A percentile compares a stretch with the other conserved stretches of the same genome.
phyloP scores from a whole-genome alignment of 805 yeast genomes.

The Wickerhamomyces chambardii region DNA sequence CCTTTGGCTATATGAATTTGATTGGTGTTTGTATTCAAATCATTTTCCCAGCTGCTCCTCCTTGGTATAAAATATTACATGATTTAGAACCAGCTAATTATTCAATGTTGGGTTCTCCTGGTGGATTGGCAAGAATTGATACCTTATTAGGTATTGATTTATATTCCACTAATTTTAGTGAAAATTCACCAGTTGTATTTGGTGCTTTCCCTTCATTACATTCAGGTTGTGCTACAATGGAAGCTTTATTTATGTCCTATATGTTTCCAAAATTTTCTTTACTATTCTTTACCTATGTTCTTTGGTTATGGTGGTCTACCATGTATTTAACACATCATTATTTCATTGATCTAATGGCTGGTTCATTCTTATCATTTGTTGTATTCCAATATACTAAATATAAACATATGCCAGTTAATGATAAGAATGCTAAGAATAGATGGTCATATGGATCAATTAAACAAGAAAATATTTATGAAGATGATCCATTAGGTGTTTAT shows the following conservation, averaged over 20 bases:
- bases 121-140: constrained; percentile 89
- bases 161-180: constrained; percentile 71
- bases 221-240: constrained; percentile 92
- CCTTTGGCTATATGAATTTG: constrained; percentile 92
- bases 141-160: constrained; percentile 66
- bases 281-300: constrained; percentile 67
- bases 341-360: constrained; percentile 89
- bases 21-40: constrained; percentile 79
- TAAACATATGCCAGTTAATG: constrained; percentile 54
- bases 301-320: constrained; percentile 97
- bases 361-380: constrained; percentile 70
- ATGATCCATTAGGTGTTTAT: constrained; percentile 26
- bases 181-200: constrained; percentile 84
- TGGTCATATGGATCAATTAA: constrained; percentile 50
- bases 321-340: constrained; percentile 98
- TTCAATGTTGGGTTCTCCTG: constrained; percentile 89
- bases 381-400: constrained; percentile 66
- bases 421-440: constrained; percentile 48
- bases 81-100: constrained; percentile 89
- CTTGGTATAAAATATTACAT: constrained; percentile 86
- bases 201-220: constrained; percentile 90
- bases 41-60: constrained; percentile 90
- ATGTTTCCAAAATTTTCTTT: constrained; percentile 67
- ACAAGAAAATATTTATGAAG: constrained; percentile 19
- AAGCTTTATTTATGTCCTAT: constrained; percentile 77